Evolutionary conservation across 129 eudicot species (phyloP).

Genomic region (Tanacetum coccineum): DNA sequence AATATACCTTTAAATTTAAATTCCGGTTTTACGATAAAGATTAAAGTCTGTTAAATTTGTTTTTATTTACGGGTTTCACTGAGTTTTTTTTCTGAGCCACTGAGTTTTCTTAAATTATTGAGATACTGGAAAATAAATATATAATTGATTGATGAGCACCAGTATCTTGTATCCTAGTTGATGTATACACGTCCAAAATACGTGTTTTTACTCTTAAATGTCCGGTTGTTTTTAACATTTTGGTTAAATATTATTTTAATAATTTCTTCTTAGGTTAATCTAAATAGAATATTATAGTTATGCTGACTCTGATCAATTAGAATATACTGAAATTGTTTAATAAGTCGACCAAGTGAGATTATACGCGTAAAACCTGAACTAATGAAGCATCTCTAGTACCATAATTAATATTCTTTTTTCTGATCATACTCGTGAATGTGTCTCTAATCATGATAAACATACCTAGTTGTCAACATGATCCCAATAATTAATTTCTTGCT

Average conservation of each 20-base stretch:
- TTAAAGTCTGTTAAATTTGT: too few relatives aligned
- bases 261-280: background rate
- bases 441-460: slow-evolving; percentile 10
- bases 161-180: slow-evolving; percentile 13
- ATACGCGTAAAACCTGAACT: slow-evolving; percentile 14
- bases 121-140: background rate
- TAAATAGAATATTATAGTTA: background rate
- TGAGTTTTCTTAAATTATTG: background rate
- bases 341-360: background rate
- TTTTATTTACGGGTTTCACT: background rate
- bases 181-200: slow-evolving; percentile 5
- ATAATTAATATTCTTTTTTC: slow-evolving; percentile 25
- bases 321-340: background rate
- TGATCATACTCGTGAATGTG: slow-evolving; percentile 23
- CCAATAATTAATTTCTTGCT: slow-evolving; percentile 9
- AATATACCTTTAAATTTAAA: background rate
- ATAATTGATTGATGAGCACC: background rate
- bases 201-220: background rate
- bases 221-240: background rate
- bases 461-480: slow-evolving; percentile 34
- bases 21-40: background rate
- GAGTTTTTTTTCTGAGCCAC: background rate
- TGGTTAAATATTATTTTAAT: background rate
- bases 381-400: slow-evolving; percentile 2
- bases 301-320: background rate